Conservation (phyloP, 2,329 filamentous ascomycete species). For the Scedosporium minutisporum region DNA sequence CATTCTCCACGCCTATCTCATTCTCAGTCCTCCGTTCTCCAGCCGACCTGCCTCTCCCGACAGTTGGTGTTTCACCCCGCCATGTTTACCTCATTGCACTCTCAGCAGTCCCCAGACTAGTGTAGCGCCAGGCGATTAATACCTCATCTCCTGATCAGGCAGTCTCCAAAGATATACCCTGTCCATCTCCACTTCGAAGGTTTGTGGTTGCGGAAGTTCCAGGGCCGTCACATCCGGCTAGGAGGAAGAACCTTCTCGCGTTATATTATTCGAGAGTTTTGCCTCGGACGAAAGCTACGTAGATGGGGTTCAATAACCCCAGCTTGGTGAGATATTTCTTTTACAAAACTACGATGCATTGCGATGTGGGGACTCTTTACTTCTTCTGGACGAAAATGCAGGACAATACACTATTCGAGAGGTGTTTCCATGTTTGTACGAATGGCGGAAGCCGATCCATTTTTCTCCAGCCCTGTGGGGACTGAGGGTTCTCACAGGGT, state of each 20-base stretch:
- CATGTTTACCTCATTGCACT: background rate
- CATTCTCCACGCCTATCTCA: background rate
- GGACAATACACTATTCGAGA: no score
- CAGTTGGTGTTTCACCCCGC: no score
- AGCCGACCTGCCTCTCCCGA: background rate
- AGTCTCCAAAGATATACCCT: background rate
- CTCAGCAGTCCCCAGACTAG: background rate
- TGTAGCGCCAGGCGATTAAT: background rate
- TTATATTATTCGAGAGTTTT: background rate
- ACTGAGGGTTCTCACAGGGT: no score
- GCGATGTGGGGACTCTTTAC: no score
- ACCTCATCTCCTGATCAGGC: background rate
- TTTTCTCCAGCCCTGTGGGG: no score
- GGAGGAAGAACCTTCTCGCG: background rate
- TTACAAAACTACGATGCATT: background rate
- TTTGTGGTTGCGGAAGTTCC: background rate
- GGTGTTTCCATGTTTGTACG: no score
- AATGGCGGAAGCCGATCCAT: no score
- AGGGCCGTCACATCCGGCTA: background rate
- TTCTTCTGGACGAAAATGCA: no score
- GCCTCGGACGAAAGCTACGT: background rate
- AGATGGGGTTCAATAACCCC: background rate
- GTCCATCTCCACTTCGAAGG: background rate
- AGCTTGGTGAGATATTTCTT: background rate
- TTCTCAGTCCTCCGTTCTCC: background rate